These are phyloP conservation scores for Leishmania gerbilli DNA, from an alignment of 208 protist genomes.

Conservation along the genomic window DNA sequence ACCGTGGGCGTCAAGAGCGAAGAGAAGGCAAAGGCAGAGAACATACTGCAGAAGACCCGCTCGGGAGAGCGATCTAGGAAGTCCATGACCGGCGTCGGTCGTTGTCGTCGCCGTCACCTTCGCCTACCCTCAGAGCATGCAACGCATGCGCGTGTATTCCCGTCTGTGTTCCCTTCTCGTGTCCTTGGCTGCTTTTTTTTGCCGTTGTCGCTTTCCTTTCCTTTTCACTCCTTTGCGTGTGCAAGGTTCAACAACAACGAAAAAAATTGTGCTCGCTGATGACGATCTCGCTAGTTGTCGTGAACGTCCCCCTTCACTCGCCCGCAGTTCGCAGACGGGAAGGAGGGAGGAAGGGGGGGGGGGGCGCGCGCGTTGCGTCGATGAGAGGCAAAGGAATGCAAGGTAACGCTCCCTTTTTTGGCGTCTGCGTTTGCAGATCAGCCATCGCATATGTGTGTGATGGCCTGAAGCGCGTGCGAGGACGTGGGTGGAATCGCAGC, in stretches of 20 bases:
- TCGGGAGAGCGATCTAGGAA: neutral
- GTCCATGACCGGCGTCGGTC: neutral
- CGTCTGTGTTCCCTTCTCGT: neutral
- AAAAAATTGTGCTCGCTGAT: neutral
- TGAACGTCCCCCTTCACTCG: neutral
- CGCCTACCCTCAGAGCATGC: neutral
- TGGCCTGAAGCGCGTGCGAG: neutral
- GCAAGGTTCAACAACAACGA: neutral
- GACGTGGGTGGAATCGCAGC: neutral
- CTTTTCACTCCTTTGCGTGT: neutral
- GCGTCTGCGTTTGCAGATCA: neutral
- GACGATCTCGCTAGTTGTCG: neutral
- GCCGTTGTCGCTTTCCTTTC: neutral
- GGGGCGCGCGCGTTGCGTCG: too few species aligned
- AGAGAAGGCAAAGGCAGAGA: neutral
- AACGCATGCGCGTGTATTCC: neutral
- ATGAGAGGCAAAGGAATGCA: neutral
- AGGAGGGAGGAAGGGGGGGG: neutral
- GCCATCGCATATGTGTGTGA: neutral
- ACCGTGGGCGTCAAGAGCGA: neutral
- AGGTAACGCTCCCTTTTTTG: neutral
- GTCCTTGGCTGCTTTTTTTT: neutral
- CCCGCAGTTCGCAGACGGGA: neutral
- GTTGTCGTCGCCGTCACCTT: neutral
- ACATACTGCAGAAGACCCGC: neutral